Base-by-base conservation (phyloP, 805 yeast species). In the Metschnikowia henanensis region DNA sequence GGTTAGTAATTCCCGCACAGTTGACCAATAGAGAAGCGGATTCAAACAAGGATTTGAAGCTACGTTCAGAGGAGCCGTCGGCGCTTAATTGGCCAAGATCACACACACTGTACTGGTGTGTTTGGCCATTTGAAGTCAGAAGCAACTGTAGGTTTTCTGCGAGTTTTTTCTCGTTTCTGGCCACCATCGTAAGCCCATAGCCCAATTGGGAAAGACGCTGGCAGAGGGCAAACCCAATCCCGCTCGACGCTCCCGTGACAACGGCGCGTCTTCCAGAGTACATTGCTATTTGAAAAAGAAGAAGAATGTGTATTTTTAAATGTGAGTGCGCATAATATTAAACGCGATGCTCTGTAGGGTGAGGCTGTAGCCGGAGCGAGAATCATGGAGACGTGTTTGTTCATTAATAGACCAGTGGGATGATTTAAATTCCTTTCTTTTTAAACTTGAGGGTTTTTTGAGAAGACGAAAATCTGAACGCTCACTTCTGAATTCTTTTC, bases 241-340 rank as follows among this genome's bases (percentile, higher is more conserved):
- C 92, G 35, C 75, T 64, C 0, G 90, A 80, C 0, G 84, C 90
- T 1, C 94, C 94, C 0, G 89, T 83, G 2, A 84, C 62, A 4
- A 79, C 51, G 0, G 82, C 83, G n/a, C 71, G 70, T 43, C 56
- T 58, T 2, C 64, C 65, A 3, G 50, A 22, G 35, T 55, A 28
- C 30, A 28, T 28, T 15, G 25, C 6, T 22, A 7, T 9, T 22
- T 9, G 9, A 9, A 22, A 7, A n/a, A n/a, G n/a, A n/a, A n/a
- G n/a, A n/a, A 28, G 30, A 28, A 13, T 3, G 6, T 13, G 30
- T 28, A 28, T 3, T 10, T 12, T 12, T 12, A 4, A 2, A 5
- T 7, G 6, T 6, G 30, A 12, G 26, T 23, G 26, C 12, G 26
- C 26, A 23, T 23, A 23, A n/a, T n/a, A n/a, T n/a, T n/a, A n/a